These are phyloP conservation scores for Cystobasidiopsis lactophilus DNA, from an alignment of 768 basidiomycete genomes.

Conservation along the genomic window DNA sequence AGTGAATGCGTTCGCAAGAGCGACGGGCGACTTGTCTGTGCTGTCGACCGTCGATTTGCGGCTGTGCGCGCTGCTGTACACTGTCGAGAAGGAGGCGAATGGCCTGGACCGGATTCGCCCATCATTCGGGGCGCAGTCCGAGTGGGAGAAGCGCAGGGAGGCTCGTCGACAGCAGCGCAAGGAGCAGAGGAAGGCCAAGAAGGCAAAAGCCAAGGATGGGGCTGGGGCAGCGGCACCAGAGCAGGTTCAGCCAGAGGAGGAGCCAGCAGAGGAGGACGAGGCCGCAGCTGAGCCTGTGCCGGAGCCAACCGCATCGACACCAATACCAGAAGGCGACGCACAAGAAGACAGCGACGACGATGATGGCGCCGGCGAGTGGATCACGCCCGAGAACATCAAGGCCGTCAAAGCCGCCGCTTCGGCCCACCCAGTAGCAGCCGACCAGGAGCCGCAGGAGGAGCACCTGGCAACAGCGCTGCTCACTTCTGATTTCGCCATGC, in stretches of 20 bases:
- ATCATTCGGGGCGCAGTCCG: slow-evolving; percentile 22
- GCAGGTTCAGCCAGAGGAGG: slow-evolving; percentile 2
- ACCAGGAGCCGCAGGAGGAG: slow-evolving; percentile 4
- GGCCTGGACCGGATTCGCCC: slow-evolving; percentile 22
- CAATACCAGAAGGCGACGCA: too few species aligned
- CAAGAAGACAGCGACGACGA: slow-evolving; percentile 15
- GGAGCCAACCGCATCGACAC: slow-evolving; percentile 18
- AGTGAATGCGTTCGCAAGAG: slow-evolving; percentile 83
- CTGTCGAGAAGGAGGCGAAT: slow-evolving; percentile 37
- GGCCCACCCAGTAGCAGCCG: slow-evolving; percentile 22
- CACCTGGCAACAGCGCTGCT: slow-evolving; percentile 57
- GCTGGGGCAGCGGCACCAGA: slow-evolving; percentile 1
- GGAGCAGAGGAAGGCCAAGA: not conserved
- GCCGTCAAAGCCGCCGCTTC: slow-evolving; percentile 74
- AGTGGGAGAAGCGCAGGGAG: slow-evolving; percentile 9
- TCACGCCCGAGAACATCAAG: slow-evolving; percentile 68
- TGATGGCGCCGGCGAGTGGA: slow-evolving; percentile 38
- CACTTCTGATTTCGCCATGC: slow-evolving; percentile 98
- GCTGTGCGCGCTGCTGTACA: slow-evolving; percentile 68
- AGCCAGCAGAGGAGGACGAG: slow-evolving; percentile 4
- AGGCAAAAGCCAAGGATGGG: slow-evolving; percentile 1
- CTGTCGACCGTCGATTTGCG: slow-evolving; percentile 77
- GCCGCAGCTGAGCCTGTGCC: not conserved
- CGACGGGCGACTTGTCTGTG: slow-evolving; percentile 86
- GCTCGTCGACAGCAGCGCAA: not conserved